phyloP scores from a whole-genome alignment of 805 yeast species.

The Zygosaccharomyces rouxii region DNA sequence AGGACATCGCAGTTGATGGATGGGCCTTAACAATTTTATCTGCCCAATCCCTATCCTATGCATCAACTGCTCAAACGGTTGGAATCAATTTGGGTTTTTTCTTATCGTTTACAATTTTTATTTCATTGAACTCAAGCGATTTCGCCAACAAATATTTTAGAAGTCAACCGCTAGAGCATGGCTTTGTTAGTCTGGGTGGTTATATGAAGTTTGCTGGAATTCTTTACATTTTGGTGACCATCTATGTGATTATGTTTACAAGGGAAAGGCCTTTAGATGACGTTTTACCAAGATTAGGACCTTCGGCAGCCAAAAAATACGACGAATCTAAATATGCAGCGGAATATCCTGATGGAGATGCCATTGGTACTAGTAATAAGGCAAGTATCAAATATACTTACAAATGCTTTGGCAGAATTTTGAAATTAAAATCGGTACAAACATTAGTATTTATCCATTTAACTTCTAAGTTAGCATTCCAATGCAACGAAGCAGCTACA shows the following conservation, averaged over 20 bases:
- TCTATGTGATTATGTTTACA: slow-evolving; percentile 51
- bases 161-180: slow-evolving; percentile 51
- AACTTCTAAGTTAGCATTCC: slow-evolving; percentile 85
- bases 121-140: slow-evolving; percentile 87
- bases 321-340: slow-evolving; percentile 16
- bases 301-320: slow-evolving; percentile 10
- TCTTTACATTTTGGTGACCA: slow-evolving; percentile 62
- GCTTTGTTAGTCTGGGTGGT: slow-evolving; percentile 65
- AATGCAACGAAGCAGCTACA: slow-evolving; percentile 94
- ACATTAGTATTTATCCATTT: slow-evolving; percentile 70
- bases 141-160: slow-evolving; percentile 86
- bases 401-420: slow-evolving; percentile 60
- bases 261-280: slow-evolving; percentile 63
- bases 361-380: slow-evolving; percentile 24
- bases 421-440: slow-evolving; percentile 66
- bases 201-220: slow-evolving; percentile 79
- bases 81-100: slow-evolving; percentile 94
- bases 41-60: slow-evolving; percentile 74
- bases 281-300: slow-evolving; percentile 7
- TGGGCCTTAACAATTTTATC: slow-evolving; percentile 93
- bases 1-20: slow-evolving; percentile 98
- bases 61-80: slow-evolving; percentile 95
- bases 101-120: slow-evolving; percentile 81
- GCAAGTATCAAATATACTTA: slow-evolving; percentile 52
- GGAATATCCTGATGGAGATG: slow-evolving; percentile 32